These are phyloP conservation scores for Medicago ruthenica DNA, from an alignment of 306 rosid genomes.

Conservation along the genomic window DNA sequence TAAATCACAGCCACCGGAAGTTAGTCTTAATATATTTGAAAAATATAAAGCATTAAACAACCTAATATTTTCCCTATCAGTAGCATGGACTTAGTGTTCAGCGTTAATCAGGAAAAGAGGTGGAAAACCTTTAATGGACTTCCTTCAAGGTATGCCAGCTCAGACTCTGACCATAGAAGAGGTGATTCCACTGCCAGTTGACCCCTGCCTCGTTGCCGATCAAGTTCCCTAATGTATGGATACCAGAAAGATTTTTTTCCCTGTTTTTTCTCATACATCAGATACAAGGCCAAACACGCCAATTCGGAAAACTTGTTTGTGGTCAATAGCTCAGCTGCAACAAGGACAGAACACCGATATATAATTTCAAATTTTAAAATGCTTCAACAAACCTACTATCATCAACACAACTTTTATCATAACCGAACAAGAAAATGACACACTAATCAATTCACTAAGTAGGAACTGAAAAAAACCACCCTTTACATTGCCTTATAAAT, in stretches of 20 bases:
- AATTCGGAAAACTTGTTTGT: constrained; percentile 95
- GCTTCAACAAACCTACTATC: neutral
- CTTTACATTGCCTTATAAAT: constrained; percentile 12
- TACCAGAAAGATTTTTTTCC: constrained; percentile 97
- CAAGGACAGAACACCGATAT: constrained; percentile 42
- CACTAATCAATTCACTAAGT: constrained; percentile 17
- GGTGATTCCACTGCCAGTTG: constrained; percentile 94
- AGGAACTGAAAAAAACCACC: constrained; percentile 12
- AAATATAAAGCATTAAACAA: constrained; percentile 37
- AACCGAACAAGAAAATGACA: constrained; percentile 29
- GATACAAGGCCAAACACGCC: constrained; percentile 97
- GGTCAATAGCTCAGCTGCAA: constrained; percentile 91
- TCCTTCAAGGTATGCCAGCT: constrained; percentile 82
- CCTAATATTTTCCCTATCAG: constrained; percentile 11
- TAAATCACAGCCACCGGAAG: constrained; percentile 49
- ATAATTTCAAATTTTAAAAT: constrained; percentile 24
- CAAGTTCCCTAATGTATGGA: constrained; percentile 92
- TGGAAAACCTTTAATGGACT: constrained; percentile 83
- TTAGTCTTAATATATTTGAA: constrained; percentile 39
- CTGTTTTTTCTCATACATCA: constrained; percentile 99
- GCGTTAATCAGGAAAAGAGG: constrained; percentile 19
- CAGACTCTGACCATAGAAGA: constrained; percentile 90
- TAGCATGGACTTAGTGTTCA: constrained; percentile 6
- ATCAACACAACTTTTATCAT: constrained; percentile 17
- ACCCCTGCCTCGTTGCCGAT: constrained; percentile 96